phyloP scores from a whole-genome alignment of 1,284 basidiomycete genomes.

The Boletus semigastroideus region DNA sequence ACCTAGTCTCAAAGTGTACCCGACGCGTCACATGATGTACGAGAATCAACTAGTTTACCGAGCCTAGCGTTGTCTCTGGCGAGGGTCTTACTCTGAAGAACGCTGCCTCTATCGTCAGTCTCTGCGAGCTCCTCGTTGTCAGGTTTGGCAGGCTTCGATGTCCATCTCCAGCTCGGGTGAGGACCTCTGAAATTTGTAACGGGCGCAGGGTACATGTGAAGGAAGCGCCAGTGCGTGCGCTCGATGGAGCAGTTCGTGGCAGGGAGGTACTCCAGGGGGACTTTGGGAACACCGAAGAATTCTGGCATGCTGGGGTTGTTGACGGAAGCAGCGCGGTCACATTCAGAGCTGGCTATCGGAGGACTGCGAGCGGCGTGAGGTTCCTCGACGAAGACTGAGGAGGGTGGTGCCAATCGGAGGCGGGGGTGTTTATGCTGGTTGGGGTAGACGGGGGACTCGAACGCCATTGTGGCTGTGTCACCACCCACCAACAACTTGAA shows the following conservation, averaged over 20 bases:
- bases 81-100: too few species aligned
- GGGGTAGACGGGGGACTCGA: slow-evolving; percentile 58
- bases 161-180: too few species aligned
- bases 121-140: too few species aligned
- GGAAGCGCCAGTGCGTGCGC: slow-evolving; percentile 29
- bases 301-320: slow-evolving; percentile 28
- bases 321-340: slow-evolving; percentile 29
- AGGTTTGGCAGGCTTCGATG: too few species aligned
- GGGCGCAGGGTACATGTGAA: slow-evolving; percentile 21
- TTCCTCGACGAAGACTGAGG: slow-evolving; percentile 36
- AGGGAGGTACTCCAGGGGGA: neutral
- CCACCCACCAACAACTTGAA: too few species aligned
- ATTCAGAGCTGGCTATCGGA: slow-evolving; percentile 5
- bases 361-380: slow-evolving; percentile 16
- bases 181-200: slow-evolving; percentile 8
- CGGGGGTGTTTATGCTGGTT: slow-evolving; percentile 48
- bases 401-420: slow-evolving; percentile 7
- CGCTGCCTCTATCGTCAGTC: too few species aligned
- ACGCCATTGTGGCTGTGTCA: neutral
- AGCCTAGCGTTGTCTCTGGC: too few species aligned
- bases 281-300: slow-evolving; percentile 22
- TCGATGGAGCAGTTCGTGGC: slow-evolving; percentile 33
- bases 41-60: too few species aligned
- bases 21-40: too few species aligned
- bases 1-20: too few species aligned